Evolutionary conservation across 257 asterid genomes (phyloP).

Genomic region (Verbena officinalis): DNA sequence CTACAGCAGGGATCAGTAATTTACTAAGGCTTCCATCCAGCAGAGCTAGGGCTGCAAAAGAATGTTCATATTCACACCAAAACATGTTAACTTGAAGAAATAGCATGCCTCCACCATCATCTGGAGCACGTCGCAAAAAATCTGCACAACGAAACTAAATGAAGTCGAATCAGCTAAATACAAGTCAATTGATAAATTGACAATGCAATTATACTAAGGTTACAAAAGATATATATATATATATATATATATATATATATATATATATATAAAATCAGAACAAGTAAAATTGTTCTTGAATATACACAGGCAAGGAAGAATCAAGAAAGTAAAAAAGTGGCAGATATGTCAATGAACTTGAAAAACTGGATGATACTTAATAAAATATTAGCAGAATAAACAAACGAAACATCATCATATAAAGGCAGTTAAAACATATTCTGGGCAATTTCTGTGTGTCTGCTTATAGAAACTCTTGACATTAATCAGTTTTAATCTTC

Average conservation of each 20-base stretch:
- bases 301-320: background rate
- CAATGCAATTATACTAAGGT: no score
- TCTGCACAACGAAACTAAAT: constrained; percentile 28
- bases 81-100: background rate
- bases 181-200: no score
- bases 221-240: no score
- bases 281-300: background rate
- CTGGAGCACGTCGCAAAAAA: constrained; percentile 1
- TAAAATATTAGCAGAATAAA: no score
- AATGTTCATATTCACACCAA: background rate
- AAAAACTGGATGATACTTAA: no score
- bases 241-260: no score
- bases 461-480: no score
- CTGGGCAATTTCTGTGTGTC: no score
- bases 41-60: constrained; percentile 3
- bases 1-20: constrained; percentile 1
- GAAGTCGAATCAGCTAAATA: constrained; percentile 8
- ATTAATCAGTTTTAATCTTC: no score
- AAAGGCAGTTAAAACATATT: no score
- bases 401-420: no score
- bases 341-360: no score
- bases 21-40: constrained; percentile 10
- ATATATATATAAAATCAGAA: background rate
- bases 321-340: background rate
- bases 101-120: constrained; percentile 16